These are phyloP conservation scores for Cryptococcus jaspeensis DNA, from an alignment of 1,284 basidiomycete species.

Conservation along the genomic window DNA sequence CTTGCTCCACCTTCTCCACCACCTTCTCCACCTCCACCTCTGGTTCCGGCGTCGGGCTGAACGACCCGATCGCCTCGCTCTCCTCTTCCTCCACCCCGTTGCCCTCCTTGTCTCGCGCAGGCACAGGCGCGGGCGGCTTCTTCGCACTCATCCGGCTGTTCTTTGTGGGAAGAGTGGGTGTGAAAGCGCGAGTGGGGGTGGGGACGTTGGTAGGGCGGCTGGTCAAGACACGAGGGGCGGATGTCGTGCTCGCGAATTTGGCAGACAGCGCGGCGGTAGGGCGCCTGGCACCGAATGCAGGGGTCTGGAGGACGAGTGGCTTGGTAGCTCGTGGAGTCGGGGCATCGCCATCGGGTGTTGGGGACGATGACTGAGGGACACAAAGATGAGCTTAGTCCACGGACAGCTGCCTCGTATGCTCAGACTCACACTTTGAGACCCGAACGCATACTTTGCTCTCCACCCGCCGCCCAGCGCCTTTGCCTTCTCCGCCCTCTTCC, in stretches of 20 bases:
- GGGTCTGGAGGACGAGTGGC: too few relatives aligned
- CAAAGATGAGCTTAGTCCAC: neutral
- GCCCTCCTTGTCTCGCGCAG: neutral
- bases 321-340: neutral
- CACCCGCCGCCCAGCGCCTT: constrained; percentile 41
- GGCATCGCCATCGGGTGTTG: neutral
- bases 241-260: neutral
- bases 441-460: constrained; percentile 45
- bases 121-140: neutral
- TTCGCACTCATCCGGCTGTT: neutral
- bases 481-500: constrained; percentile 25
- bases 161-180: neutral
- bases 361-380: constrained; percentile 6
- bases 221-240: neutral
- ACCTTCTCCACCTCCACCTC: neutral
- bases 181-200: neutral
- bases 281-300: too few relatives aligned
- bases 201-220: constrained; percentile 4
- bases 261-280: too few relatives aligned
- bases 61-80: neutral
- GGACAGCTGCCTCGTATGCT: neutral
- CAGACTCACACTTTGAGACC: constrained; percentile 14
- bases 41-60: constrained; percentile 8
- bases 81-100: neutral
- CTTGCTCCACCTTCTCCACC: neutral